These are phyloP conservation scores for Castanopsis chinensis DNA, from an alignment of 306 rosid species.

Conservation along the genomic window DNA sequence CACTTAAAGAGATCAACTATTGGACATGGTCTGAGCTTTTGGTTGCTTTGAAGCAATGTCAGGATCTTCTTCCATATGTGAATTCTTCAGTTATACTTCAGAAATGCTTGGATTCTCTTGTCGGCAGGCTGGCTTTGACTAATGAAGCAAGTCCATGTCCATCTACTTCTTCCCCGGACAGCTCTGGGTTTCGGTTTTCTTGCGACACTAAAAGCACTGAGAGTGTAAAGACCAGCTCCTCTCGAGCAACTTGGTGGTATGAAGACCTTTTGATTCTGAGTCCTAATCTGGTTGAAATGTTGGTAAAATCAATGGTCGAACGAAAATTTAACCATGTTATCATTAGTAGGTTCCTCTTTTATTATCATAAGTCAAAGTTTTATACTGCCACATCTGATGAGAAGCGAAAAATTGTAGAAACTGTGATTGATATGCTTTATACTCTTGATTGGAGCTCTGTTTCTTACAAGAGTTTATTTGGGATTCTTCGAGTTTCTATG, in stretches of 20 bases:
- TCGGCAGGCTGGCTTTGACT: conserved; percentile 54
- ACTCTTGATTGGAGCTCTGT: conserved; percentile 49
- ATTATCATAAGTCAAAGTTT: conserved; percentile 69
- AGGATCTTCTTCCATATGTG: conserved; percentile 30
- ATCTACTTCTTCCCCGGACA: conserved; percentile 73
- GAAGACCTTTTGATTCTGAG: conserved; percentile 67
- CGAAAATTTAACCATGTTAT: conserved; percentile 58
- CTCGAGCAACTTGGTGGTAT: conserved; percentile 83
- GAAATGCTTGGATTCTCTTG: conserved; percentile 62
- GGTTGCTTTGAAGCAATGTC: conserved; percentile 59
- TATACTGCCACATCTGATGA: conserved; percentile 34
- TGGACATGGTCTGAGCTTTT: conserved; percentile 90
- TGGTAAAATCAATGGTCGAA: conserved; percentile 56
- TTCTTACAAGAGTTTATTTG: conserved; percentile 69
- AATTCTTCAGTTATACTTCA: conserved; percentile 47
- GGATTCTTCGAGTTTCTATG: conserved; percentile 58
- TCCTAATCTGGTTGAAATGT: conserved; percentile 54
- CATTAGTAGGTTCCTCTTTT: conserved; percentile 66
- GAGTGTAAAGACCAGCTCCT: conserved; percentile 58
- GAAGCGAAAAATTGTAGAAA: conserved; percentile 54
- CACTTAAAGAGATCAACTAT: conserved; percentile 57
- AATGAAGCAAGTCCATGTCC: conserved; percentile 81
- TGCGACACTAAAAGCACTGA: conserved; percentile 87
- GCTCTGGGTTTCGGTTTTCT: conserved; percentile 75
- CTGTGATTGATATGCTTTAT: conserved; percentile 59